These are phyloP conservation scores for Saccharomycopsis sp. DNA, from an alignment of 805 yeast species.

Conservation along the genomic window DNA sequence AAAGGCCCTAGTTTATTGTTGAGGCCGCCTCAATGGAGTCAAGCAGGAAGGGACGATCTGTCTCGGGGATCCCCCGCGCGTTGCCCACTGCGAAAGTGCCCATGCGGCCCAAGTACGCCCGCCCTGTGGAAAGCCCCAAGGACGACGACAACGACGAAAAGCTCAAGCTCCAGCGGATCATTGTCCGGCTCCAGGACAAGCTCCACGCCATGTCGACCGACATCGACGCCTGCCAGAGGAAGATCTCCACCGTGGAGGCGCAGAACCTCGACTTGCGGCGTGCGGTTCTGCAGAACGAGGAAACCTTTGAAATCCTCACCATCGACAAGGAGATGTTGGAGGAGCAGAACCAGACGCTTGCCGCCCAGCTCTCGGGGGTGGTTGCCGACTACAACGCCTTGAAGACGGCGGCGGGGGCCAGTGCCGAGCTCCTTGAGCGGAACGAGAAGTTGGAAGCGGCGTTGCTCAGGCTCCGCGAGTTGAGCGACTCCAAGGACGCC, in stretches of 20 bases:
- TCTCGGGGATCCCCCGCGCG: too few species aligned
- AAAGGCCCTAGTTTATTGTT: too few species aligned
- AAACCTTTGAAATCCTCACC: constrained; percentile 27
- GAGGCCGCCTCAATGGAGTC: too few species aligned
- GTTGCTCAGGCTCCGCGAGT: constrained; percentile 28
- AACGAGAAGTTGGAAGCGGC: constrained; percentile 37
- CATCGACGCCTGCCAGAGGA: constrained; percentile 25
- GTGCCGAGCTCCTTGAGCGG: constrained; percentile 23
- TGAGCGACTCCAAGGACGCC: constrained; percentile 26
- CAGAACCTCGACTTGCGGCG: constrained; percentile 25
- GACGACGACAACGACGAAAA: background rate
- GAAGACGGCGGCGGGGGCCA: constrained; percentile 20
- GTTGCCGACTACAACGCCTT: constrained; percentile 28
- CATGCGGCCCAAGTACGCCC: constrained; percentile 1
- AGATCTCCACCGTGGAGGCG: constrained; percentile 24
- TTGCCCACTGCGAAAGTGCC: too few species aligned
- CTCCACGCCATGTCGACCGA: constrained; percentile 29
- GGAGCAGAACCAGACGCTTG: constrained; percentile 29
- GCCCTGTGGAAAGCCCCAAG: background rate
- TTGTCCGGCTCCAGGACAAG: constrained; percentile 39
- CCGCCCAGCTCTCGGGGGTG: constrained; percentile 25
- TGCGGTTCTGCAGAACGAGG: constrained; percentile 22
- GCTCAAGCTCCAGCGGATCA: constrained; percentile 26
- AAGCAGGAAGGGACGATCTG: too few species aligned
- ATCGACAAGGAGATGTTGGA: constrained; percentile 39